These are phyloP conservation scores for Mycosphaerella sp. DNA, from an alignment of 2,329 filamentous ascomycete genomes.

Conservation along the genomic window DNA sequence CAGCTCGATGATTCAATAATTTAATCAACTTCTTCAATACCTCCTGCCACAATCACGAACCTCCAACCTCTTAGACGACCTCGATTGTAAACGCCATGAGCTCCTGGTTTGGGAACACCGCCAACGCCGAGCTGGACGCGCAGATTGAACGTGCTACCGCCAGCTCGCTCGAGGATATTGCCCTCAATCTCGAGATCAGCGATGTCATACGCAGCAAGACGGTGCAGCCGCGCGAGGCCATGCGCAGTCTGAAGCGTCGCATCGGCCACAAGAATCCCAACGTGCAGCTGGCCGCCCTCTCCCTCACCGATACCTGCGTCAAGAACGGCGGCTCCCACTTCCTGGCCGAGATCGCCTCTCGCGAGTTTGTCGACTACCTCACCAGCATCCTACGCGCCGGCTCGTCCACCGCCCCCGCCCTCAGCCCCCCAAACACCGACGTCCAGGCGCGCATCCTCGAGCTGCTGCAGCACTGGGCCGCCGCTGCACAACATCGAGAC, in stretches of 20 bases:
- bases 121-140: conserved; percentile 86
- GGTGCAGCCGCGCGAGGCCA: conserved; percentile 93
- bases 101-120: conserved; percentile 83
- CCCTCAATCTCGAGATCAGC: conserved; percentile 95
- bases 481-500: conserved; percentile 75
- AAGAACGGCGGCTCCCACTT: conserved; percentile 98
- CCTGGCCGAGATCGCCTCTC: conserved; percentile 86
- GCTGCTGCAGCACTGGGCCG: conserved; percentile 88
- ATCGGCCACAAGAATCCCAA: conserved; percentile 98
- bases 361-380: conserved; percentile 97
- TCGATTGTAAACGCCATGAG: conserved; percentile 54
- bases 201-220: conserved; percentile 97
- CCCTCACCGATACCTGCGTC: conserved; percentile 94
- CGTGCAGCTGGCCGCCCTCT: conserved; percentile 87
- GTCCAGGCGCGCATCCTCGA: conserved; percentile 89
- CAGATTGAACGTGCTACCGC: conserved; percentile 94
- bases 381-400: conserved; percentile 75
- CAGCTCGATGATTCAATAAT: background rate
- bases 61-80: background rate
- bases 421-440: conserved; percentile 69
- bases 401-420: conserved; percentile 58
- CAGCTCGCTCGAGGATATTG: conserved; percentile 96
- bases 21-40: too few relatives aligned
- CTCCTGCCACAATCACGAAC: too few relatives aligned
- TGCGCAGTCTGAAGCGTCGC: conserved; percentile 89